Evolutionary conservation across 1,284 basidiomycete species (phyloP).

Genomic region (Porphyrellus sp.): DNA sequence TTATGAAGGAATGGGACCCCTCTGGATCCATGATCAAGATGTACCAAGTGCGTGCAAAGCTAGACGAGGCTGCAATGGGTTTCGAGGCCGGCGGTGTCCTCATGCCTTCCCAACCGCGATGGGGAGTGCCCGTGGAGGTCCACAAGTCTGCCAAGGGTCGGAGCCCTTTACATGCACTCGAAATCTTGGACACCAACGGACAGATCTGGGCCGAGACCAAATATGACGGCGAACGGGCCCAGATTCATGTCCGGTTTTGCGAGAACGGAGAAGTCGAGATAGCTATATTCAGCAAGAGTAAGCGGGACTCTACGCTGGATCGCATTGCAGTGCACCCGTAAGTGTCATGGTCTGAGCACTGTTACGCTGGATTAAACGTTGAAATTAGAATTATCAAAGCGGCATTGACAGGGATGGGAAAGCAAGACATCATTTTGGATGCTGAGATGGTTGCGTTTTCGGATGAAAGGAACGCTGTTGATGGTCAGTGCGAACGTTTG

Average conservation of each 20-base stretch:
- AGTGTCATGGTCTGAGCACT: slow-evolving; percentile 21
- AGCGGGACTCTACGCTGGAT: slow-evolving; percentile 74
- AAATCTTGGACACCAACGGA: slow-evolving; percentile 42
- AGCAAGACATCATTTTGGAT: slow-evolving; percentile 66
- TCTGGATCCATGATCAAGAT: slow-evolving; percentile 51
- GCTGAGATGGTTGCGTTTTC: slow-evolving; percentile 87
- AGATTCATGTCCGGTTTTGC: slow-evolving; percentile 72
- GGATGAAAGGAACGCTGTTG: slow-evolving; percentile 48
- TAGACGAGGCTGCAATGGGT: slow-evolving; percentile 57
- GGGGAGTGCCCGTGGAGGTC: slow-evolving; percentile 60
- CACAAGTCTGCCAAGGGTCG: slow-evolving; percentile 78
- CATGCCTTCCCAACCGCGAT: slow-evolving; percentile 22
- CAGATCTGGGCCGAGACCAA: slow-evolving; percentile 83
- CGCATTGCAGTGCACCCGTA: slow-evolving; percentile 66
- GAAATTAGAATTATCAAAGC: slow-evolving; percentile 54
- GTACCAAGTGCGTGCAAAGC: slow-evolving; percentile 51
- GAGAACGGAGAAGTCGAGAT: slow-evolving; percentile 45
- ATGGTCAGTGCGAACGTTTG: slow-evolving; percentile 44
- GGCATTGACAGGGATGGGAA: slow-evolving; percentile 47
- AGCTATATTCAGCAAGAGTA: slow-evolving; percentile 82
- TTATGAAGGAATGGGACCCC: slow-evolving; percentile 72
- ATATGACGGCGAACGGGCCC: slow-evolving; percentile 87
- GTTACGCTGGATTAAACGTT: not conserved
- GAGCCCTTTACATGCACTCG: slow-evolving; percentile 54
- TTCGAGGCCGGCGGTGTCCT: slow-evolving; percentile 42